These are phyloP conservation scores for Daldinia concentrica DNA, from an alignment of 495 filamentous ascomycete genomes.

Conservation along the genomic window DNA sequence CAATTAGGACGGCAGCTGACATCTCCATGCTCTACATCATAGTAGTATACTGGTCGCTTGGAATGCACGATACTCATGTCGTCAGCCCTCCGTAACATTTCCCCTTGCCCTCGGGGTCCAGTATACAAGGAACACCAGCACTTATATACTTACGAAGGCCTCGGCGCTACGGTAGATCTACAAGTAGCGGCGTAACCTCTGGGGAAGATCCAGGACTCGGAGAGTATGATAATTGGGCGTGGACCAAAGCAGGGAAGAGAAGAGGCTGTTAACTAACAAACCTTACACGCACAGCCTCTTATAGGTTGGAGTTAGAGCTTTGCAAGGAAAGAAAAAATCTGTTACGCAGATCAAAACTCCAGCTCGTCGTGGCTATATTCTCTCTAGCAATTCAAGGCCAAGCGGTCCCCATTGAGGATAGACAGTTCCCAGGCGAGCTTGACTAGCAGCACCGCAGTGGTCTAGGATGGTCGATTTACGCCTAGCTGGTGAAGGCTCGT, in stretches of 20 bases:
- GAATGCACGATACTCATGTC: slow-evolving; percentile 34
- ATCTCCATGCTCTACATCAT: slow-evolving; percentile 37
- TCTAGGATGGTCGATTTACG: slow-evolving; percentile 42
- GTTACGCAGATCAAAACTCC: slow-evolving; percentile 15
- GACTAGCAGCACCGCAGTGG: slow-evolving; percentile 37
- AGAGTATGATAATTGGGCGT: slow-evolving; percentile 27
- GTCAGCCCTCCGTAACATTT: slow-evolving; percentile 36
- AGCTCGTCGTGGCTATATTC: slow-evolving; percentile 8
- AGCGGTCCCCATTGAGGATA: slow-evolving; percentile 32
- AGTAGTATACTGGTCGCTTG: slow-evolving; percentile 27
- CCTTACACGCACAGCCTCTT: neutral
- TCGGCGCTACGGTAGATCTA: slow-evolving; percentile 37
- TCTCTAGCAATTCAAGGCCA: slow-evolving; percentile 29
- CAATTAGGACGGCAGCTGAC: slow-evolving; percentile 43
- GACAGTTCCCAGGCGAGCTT: slow-evolving; percentile 24
- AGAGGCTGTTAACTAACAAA: slow-evolving; percentile 1
- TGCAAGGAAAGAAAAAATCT: neutral
- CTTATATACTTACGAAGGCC: slow-evolving; percentile 16
- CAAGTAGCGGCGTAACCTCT: slow-evolving; percentile 17
- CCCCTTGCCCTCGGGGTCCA: slow-evolving; percentile 26
- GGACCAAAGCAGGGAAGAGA: neutral
- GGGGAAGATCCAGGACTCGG: slow-evolving; percentile 28
- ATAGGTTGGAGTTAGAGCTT: slow-evolving; percentile 6
- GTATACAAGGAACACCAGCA: slow-evolving; percentile 11
- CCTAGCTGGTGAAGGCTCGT: slow-evolving; percentile 18